Percentiles rank a stretch among this genome's conserved stretches.
Conservation (phyloP, 192 early-diverging fungal genomes). For the Dissophora globulifera region DNA sequence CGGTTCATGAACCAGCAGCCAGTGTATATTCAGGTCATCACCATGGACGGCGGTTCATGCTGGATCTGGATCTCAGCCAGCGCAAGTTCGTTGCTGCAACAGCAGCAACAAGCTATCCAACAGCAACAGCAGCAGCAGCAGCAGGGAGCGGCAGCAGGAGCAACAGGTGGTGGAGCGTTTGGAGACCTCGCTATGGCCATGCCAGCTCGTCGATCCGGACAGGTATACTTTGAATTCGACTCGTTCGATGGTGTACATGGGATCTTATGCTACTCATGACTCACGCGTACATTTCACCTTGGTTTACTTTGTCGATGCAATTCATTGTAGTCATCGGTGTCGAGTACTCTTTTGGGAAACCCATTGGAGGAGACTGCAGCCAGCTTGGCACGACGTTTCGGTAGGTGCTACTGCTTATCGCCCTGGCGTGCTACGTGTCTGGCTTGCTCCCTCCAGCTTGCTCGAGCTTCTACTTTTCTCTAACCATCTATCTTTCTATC, state of each 20-base stretch:
- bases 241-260: too few species aligned
- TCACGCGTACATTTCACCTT: too few species aligned
- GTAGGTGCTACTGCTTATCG: too few species aligned
- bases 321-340: conserved; percentile 14
- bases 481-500: neutral
- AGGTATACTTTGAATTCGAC: conserved; percentile 19
- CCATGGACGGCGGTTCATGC: conserved; percentile 17
- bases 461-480: too few species aligned
- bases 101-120: conserved; percentile 11
- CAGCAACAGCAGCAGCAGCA: neutral
- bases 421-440: too few species aligned
- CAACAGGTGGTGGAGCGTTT: conserved; percentile 26
- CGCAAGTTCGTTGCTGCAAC: conserved; percentile 13
- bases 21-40: conserved; percentile 33
- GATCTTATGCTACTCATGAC: too few species aligned
- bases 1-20: conserved; percentile 41
- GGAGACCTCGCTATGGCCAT: conserved; percentile 44
- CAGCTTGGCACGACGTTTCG: conserved; percentile 31
- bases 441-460: too few species aligned
- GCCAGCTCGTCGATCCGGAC: conserved; percentile 28
- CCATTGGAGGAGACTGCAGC: conserved; percentile 32
- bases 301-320: too few species aligned
- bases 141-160: neutral
- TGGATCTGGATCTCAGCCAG: conserved; percentile 43
- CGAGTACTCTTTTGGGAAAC: conserved; percentile 24